Percentiles rank a stretch among this genome's conserved stretches.
Conservation (phyloP, 2,329 filamentous ascomycete species). For the Alternaria sp. region DNA sequence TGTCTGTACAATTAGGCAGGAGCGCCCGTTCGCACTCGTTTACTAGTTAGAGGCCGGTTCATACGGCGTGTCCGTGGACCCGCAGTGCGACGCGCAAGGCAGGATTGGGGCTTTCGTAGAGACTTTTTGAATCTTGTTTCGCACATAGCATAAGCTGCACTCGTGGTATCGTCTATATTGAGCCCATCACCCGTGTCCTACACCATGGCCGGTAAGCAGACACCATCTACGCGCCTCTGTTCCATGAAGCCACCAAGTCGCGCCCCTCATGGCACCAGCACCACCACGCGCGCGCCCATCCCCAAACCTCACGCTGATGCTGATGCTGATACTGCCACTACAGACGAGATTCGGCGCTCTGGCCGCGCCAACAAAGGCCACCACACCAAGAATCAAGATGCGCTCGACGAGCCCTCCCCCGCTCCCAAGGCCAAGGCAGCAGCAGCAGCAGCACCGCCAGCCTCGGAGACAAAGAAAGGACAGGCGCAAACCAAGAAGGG, state of each 20-base stretch:
- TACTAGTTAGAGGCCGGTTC: conserved; percentile 39
- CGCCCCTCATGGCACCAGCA: conserved; percentile 11
- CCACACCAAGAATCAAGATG: conserved; percentile 85
- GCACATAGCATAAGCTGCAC: conserved; percentile 44
- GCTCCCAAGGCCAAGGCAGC: conserved; percentile 57
- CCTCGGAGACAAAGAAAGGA: conserved; percentile 50
- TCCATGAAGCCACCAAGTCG: conserved; percentile 6
- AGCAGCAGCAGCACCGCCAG: conserved; percentile 40
- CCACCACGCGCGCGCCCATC: conserved; percentile 19
- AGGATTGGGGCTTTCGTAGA: conserved; percentile 43
- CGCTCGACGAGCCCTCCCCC: conserved; percentile 46
- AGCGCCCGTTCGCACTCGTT: conserved; percentile 28
- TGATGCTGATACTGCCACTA: conserved; percentile 33
- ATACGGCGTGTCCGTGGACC: conserved; percentile 28
- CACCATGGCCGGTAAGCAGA: conserved; percentile 70
- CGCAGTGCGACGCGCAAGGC: conserved; percentile 29
- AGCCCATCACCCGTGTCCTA: conserved; percentile 40
- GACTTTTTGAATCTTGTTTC: conserved; percentile 48
- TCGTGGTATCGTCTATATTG: conserved; percentile 39
- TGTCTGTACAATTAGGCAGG: conserved; percentile 25
- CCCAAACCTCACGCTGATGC: conserved; percentile 17
- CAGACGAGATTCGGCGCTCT: conserved; percentile 89
- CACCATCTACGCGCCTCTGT: conserved; percentile 31
- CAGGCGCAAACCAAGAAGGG: conserved; percentile 56
- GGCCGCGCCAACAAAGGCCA: conserved; percentile 97